Percentiles rank a stretch among this genome's conserved stretches.
phyloP scores from a whole-genome alignment of 768 basidiomycete genomes.

The Amanita phalloides region DNA sequence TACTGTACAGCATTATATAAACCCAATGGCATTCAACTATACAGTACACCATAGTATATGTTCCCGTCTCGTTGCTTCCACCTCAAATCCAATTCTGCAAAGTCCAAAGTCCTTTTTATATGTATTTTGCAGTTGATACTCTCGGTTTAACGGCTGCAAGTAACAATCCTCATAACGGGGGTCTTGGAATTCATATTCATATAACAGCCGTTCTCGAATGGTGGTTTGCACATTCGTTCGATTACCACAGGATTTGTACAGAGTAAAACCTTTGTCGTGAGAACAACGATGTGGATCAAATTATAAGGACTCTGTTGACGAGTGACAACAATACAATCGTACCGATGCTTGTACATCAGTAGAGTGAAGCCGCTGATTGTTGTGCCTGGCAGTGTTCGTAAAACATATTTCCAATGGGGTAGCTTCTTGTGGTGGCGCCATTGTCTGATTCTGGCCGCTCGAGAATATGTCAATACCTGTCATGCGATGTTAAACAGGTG shows the following conservation, averaged over 20 bases:
- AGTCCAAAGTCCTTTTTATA: slow-evolving; percentile 12
- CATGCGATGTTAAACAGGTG: slow-evolving; percentile 2
- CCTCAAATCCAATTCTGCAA: slow-evolving; percentile 14
- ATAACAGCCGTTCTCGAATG: too few relatives aligned
- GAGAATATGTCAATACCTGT: slow-evolving; percentile 24
- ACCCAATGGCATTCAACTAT: slow-evolving; percentile 10
- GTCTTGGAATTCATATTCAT: too few relatives aligned
- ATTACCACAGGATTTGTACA: too few relatives aligned
- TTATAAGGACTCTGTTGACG: slow-evolving; percentile 19
- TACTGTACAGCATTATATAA: background rate
- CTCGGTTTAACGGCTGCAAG: slow-evolving; percentile 34
- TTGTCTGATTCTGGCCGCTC: slow-evolving; percentile 40
- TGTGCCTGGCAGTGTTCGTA: slow-evolving; percentile 20
- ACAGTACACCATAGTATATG: slow-evolving; percentile 29
- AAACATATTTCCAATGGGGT: slow-evolving; percentile 48
- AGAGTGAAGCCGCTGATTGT: background rate
- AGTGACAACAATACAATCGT: slow-evolving; percentile 22
- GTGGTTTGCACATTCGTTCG: too few relatives aligned
- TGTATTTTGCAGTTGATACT: slow-evolving; percentile 14
- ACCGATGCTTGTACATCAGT: too few relatives aligned
- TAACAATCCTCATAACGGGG: too few relatives aligned
- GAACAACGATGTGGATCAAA: too few relatives aligned
- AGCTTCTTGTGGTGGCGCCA: slow-evolving; percentile 41
- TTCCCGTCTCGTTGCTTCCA: slow-evolving; percentile 28
- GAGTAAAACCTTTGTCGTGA: too few relatives aligned